phyloP scores from a whole-genome alignment of 2,329 filamentous ascomycete genomes.

The Fusarium secorum region DNA sequence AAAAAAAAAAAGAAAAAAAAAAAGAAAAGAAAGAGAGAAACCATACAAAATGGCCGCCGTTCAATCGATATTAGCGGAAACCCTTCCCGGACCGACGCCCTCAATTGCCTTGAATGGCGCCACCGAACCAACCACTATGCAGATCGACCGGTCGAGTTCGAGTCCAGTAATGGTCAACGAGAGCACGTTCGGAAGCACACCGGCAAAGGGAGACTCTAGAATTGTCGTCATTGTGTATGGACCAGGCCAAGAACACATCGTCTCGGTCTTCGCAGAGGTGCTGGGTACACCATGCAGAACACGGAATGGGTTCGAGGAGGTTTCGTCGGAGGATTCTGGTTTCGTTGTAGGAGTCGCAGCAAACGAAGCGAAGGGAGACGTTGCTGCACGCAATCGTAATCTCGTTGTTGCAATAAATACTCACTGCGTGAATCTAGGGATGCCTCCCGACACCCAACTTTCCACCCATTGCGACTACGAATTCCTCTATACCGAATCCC shows the following conservation, averaged over 20 bases:
- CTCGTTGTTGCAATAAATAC: constrained; percentile 76
- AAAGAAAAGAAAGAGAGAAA: neutral
- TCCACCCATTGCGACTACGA: constrained; percentile 82
- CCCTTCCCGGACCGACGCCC: constrained; percentile 43
- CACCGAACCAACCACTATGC: constrained; percentile 41
- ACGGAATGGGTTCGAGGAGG: constrained; percentile 62
- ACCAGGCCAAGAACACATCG: constrained; percentile 75
- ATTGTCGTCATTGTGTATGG: constrained; percentile 75
- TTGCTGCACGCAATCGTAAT: constrained; percentile 64
- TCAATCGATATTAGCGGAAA: constrained; percentile 48
- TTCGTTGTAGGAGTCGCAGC: constrained; percentile 73
- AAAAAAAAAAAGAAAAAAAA: neutral
- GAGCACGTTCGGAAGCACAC: constrained; percentile 55
- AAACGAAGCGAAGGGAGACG: constrained; percentile 62
- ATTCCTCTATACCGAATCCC: constrained; percentile 78
- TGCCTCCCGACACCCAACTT: constrained; percentile 71
- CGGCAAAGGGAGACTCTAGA: constrained; percentile 62
- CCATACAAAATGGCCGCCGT: constrained; percentile 49
- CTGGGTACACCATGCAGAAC: constrained; percentile 76
- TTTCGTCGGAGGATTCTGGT: constrained; percentile 63
- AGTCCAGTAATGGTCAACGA: constrained; percentile 48
- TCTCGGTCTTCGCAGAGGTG: constrained; percentile 79
- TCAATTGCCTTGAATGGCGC: constrained; percentile 38
- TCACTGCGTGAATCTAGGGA: constrained; percentile 75
- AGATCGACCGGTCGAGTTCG: constrained; percentile 48